These are phyloP conservation scores for Margaritispora aquatica DNA, from an alignment of 495 filamentous ascomycete species.

Conservation along the genomic window DNA sequence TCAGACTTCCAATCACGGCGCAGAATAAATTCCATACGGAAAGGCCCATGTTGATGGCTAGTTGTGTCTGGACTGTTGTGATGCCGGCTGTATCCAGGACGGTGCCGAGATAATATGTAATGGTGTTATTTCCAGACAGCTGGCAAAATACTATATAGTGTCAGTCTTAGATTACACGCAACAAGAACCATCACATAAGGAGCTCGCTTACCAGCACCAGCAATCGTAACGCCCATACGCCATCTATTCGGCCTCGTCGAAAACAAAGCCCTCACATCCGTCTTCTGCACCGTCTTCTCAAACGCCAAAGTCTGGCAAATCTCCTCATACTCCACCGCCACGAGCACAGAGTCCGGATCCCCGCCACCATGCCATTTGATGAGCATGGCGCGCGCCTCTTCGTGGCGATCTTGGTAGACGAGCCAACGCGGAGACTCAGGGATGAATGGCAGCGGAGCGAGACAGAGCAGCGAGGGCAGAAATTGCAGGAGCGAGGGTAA, in stretches of 20 bases:
- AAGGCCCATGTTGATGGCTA: conserved; percentile 36
- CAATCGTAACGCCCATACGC: neutral
- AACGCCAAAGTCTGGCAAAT: conserved; percentile 24
- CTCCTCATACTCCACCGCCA: conserved; percentile 23
- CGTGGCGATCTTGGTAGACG: conserved; percentile 41
- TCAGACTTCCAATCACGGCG: conserved; percentile 55
- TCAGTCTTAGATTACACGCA: neutral
- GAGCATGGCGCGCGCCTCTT: conserved; percentile 40
- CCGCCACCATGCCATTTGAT: conserved; percentile 43
- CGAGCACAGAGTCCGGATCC: conserved; percentile 22
- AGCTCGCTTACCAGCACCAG: neutral
- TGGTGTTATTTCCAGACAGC: conserved; percentile 43
- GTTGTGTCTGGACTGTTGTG: conserved; percentile 13
- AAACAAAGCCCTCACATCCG: neutral
- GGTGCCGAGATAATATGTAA: conserved; percentile 41
- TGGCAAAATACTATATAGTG: conserved; percentile 32
- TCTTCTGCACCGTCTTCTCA: conserved; percentile 10
- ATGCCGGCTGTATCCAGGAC: conserved; percentile 26
- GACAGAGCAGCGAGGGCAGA: neutral
- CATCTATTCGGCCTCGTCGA: neutral
- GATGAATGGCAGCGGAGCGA: conserved; percentile 19
- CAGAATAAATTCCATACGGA: conserved; percentile 56
- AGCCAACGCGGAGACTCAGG: conserved; percentile 58
- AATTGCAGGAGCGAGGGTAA: conserved; percentile 4
- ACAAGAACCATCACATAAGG: too few species aligned